Evolutionary conservation across 2,329 filamentous ascomycete genomes (phyloP), one percentile per base, ranked within the genome.

Genomic region (Aureobasidium mangrovei): DNA sequence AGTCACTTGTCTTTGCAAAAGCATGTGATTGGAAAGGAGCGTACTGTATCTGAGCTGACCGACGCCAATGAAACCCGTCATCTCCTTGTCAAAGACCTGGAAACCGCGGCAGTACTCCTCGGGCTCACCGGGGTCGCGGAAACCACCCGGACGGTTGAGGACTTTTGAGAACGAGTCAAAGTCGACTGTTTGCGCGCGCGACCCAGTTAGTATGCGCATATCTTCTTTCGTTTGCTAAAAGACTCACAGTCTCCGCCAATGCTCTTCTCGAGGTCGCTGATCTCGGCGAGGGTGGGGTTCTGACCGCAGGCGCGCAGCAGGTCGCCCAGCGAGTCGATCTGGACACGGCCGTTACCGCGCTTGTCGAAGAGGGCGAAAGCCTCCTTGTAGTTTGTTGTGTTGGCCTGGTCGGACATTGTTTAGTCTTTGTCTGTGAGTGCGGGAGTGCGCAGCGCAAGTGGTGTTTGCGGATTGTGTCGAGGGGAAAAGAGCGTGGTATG

Each of bases 371-470:
- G 87, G 66, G 91, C 91, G 76, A 98, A 98, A 64, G 93, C 93
- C 85, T 98, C 93, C 80, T 97, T 97, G 88, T 97, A 98, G 85
- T 98, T 97, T 77, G 91, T 97, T 77, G 91, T 97, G 58, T 82
- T 82, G 69, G 81, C 79, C 81, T 84, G 80, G 38, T 58, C 54
- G n/a, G 41, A 26, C 53, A 54, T 54, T 54, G 35, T 54, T 53
- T 53, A 53, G 49, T 44, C 39, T 43, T 46, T 41, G 12, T 46
- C 29, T 43, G 29, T 35, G 32, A 18, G 33, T 51, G 47, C 47
- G 48, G 35, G 18, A 31, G 9, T 52, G 47, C 38, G 36, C 32
- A 44, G 24, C 41, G 31, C 7, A 26, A 12, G 39, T 27, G 39
- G 8, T 33, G 28, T 9, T 9, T 31, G 27, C n/a, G 32, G 29